Base-by-base conservation (phyloP, 2,329 filamentous ascomycete genomes). In the Aphanocladium album region DNA sequence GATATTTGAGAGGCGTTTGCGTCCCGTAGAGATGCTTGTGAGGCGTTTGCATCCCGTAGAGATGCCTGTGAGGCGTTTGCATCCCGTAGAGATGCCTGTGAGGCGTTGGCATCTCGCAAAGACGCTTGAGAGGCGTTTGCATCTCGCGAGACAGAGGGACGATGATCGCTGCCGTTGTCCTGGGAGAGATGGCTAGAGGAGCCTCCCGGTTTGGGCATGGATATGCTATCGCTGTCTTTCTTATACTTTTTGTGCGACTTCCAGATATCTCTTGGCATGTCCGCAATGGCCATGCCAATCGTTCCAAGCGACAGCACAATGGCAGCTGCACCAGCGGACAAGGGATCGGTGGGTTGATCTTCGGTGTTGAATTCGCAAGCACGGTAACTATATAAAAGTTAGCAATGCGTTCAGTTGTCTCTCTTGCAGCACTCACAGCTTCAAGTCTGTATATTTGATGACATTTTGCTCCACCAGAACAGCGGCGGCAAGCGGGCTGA, bases 301-400 rank as follows among this genome's bases (percentile, higher is more conserved):
- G 84, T 89, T 27, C 89, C 87, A 51, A 95, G 79, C n/a, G 93
- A 93, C 6, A 89, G 89, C n/a, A 96, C 78, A 1, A 97, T 75
- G 0, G 92, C 90, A 49, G 86, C 84, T 0, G 91, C 87, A 17
- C 86, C 89, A 21, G 90, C 91, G 16, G 89, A 87, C 25, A 96
- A 83, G 0, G 91, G 91, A 65, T 95, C 91, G 68, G 84, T 86
- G 0, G 91, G 91, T 49, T 92, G 89, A 35, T 89, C 85, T 62
- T 91, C 89, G 0, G 89, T 90, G 64, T 89, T 85, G 71, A 93
- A 91, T 70, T 96, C 90, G 21, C 72, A 74, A 0, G 76, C 65
- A 2, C 78, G 77, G 64, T 82, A 82, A 19, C 81, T 84, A 9
- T 5, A 39, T 27, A 60, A 4, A 33, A 35, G 11, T 66, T 21